Conservation (phyloP, 495 filamentous ascomycete genomes). For the Penicillium bovifimosum region DNA sequence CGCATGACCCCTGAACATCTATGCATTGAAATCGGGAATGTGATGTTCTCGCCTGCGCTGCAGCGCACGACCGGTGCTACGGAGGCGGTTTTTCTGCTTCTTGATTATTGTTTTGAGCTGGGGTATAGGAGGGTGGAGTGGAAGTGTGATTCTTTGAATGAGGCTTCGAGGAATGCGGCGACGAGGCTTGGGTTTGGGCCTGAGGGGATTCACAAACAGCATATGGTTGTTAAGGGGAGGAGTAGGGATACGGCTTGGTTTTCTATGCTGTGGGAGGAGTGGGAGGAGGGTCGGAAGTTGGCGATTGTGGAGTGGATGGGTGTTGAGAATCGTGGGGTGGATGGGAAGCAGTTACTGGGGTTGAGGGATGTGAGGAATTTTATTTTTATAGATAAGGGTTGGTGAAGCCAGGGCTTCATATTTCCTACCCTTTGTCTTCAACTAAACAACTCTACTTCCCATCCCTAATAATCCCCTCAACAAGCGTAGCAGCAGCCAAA, state of each 20-base stretch:
- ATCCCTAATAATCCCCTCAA: constrained; percentile 25
- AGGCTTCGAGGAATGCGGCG: constrained; percentile 43
- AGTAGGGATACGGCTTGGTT: constrained; percentile 54
- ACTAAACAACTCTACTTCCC: background rate
- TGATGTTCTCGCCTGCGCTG: constrained; percentile 41
- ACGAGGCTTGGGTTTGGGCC: constrained; percentile 45
- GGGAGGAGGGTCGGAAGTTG: constrained; percentile 40
- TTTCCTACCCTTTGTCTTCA: background rate
- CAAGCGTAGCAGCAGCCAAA: constrained; percentile 29
- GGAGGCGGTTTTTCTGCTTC: constrained; percentile 46
- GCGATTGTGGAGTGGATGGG: constrained; percentile 45
- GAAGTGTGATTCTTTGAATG: constrained; percentile 52
- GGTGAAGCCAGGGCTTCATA: too few relatives aligned
- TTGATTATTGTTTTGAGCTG: constrained; percentile 42
- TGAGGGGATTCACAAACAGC: constrained; percentile 53
- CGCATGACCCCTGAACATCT: constrained; percentile 36
- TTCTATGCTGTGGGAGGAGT: constrained; percentile 47
- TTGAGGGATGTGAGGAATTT: constrained; percentile 24
- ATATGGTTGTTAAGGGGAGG: constrained; percentile 51
- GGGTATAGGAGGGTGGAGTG: constrained; percentile 52
- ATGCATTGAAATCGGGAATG: constrained; percentile 44
- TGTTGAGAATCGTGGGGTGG: constrained; percentile 42
- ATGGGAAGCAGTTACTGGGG: constrained; percentile 37
- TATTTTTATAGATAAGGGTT: too few relatives aligned
- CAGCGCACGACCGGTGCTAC: constrained; percentile 48